Conservation (phyloP, 2,329 filamentous ascomycete species). For the Bretziella fagacearum region DNA sequence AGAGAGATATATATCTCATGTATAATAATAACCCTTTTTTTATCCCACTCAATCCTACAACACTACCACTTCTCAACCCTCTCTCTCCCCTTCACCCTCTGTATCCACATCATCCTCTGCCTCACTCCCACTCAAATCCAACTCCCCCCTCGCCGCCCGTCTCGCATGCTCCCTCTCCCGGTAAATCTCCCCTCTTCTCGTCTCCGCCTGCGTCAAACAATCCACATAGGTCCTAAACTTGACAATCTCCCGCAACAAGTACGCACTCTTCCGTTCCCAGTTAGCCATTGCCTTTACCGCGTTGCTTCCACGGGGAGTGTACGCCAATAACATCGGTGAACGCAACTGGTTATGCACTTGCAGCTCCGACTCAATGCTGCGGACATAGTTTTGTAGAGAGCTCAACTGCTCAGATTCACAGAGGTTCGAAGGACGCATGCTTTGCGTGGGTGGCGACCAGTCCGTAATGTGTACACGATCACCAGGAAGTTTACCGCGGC, state of each 20-base stretch:
- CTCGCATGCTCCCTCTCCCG: conserved; percentile 31
- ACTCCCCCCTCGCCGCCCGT: conserved; percentile 15
- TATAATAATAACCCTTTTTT: not conserved
- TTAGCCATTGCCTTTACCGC: conserved; percentile 75
- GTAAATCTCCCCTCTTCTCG: conserved; percentile 55
- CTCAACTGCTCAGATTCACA: conserved; percentile 67
- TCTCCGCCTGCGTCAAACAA: conserved; percentile 53
- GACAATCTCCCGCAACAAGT: conserved; percentile 82
- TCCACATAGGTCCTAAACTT: conserved; percentile 96
- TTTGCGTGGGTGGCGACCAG: conserved; percentile 79
- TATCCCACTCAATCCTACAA: not conserved
- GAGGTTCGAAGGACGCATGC: conserved; percentile 67
- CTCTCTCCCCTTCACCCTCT: not conserved
- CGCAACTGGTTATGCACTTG: conserved; percentile 77
- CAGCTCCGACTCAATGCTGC: conserved; percentile 70
- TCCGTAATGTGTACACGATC: conserved; percentile 73
- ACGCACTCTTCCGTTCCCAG: conserved; percentile 91
- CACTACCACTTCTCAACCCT: not conserved
- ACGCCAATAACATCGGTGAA: conserved; percentile 73
- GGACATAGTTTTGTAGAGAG: conserved; percentile 61
- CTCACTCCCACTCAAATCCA: conserved; percentile 12
- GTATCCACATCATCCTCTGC: conserved; percentile 2
- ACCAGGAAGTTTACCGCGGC: conserved; percentile 53
- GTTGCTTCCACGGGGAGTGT: conserved; percentile 70
- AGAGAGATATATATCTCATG: not conserved